A percentile compares a stretch with the other conserved stretches of the same genome.
These are phyloP conservation scores for Mycena crocata DNA, from an alignment of 768 basidiomycete genomes.

Conservation along the genomic window DNA sequence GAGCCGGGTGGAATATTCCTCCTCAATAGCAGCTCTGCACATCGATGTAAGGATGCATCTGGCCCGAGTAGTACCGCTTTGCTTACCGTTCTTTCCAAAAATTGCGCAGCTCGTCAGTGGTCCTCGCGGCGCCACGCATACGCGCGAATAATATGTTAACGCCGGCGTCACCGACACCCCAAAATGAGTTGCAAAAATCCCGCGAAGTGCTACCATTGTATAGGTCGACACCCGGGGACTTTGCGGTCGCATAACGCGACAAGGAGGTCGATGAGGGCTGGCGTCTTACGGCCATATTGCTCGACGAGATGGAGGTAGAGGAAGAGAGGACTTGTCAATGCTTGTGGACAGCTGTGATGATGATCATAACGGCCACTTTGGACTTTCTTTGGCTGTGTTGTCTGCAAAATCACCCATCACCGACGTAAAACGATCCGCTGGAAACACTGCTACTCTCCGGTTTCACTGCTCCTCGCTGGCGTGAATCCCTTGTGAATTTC, in stretches of 20 bases:
- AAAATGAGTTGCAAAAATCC: slow-evolving; percentile 98
- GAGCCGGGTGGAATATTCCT: slow-evolving; percentile 93
- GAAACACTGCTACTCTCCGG: too few relatives aligned
- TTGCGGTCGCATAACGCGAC: slow-evolving; percentile 34
- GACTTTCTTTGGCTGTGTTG: slow-evolving; percentile 26
- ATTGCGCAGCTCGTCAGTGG: slow-evolving; percentile 86
- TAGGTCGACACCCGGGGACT: slow-evolving; percentile 36
- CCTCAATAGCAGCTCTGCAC: slow-evolving; percentile 86
- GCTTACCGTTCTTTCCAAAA: slow-evolving; percentile 96
- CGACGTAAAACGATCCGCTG: background rate
- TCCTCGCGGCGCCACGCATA: slow-evolving; percentile 86
- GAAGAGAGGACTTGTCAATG: slow-evolving; percentile 5
- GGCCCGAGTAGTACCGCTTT: background rate
- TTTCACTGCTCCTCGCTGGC: too few relatives aligned
- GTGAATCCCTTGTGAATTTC: too few relatives aligned
- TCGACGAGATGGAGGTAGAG: slow-evolving; percentile 13
- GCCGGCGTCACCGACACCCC: slow-evolving; percentile 89
- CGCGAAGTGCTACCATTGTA: slow-evolving; percentile 52
- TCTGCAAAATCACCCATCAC: slow-evolving; percentile 5
- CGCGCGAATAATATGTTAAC: slow-evolving; percentile 92
- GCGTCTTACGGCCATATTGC: slow-evolving; percentile 28
- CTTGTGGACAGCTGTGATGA: slow-evolving; percentile 15
- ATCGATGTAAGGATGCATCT: slow-evolving; percentile 12
- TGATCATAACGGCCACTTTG: background rate
- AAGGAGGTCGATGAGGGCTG: slow-evolving; percentile 35